Percentiles rank a stretch among this genome's conserved stretches.
phyloP scores from a whole-genome alignment of 768 basidiomycete genomes.

The Hemileccinum impolitum region DNA sequence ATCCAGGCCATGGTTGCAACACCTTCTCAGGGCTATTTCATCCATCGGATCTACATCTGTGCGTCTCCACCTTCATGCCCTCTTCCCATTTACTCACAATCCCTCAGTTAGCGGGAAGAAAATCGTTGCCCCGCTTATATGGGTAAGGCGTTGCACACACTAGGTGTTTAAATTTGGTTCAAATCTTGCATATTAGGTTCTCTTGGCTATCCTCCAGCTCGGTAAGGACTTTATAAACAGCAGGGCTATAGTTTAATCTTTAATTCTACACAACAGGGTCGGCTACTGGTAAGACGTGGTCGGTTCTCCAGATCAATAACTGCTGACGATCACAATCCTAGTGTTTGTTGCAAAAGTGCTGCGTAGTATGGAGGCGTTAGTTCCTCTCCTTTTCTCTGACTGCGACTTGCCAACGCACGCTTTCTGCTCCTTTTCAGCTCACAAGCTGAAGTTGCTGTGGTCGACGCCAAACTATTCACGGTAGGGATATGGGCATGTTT shows the following conservation, averaged over 20 bases:
- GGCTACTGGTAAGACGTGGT: not conserved
- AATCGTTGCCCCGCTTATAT: not conserved
- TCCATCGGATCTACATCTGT: constrained; percentile 13
- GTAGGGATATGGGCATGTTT: not conserved
- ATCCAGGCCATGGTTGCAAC: not conserved
- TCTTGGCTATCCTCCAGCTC: not conserved
- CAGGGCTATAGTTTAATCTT: too few relatives aligned
- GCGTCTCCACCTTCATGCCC: not conserved
- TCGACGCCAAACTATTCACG: not conserved
- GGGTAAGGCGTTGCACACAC: not conserved
- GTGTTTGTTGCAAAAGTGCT: not conserved
- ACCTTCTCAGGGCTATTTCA: constrained; percentile 5
- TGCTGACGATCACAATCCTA: not conserved
- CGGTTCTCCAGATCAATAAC: not conserved
- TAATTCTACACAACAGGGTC: too few relatives aligned
- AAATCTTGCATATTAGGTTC: not conserved
- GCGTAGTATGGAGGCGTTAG: not conserved
- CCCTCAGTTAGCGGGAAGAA: constrained; percentile 6
- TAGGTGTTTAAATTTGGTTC: not conserved
- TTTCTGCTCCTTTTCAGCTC: not conserved
- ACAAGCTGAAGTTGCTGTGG: too few relatives aligned
- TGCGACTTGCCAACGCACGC: too few relatives aligned
- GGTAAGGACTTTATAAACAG: constrained; percentile 1
- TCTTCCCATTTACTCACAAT: not conserved
- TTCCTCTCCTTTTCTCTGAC: not conserved